A percentile compares a stretch with the other conserved stretches of the same genome.
phyloP scores from a whole-genome alignment of 2,329 filamentous ascomycete species.

The Arthrobotrys iridis region DNA sequence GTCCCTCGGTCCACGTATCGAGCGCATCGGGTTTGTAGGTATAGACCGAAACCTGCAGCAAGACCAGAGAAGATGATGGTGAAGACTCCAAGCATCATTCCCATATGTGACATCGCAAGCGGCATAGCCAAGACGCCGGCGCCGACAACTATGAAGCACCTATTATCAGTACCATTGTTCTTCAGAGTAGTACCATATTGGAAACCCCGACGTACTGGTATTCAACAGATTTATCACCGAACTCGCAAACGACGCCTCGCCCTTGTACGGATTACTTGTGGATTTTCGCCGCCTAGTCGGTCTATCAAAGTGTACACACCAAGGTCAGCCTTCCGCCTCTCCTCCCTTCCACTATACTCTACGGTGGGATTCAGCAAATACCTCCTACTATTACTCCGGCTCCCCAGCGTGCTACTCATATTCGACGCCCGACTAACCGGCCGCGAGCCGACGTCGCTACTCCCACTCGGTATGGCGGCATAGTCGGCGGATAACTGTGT shows the following conservation, averaged over 20 bases:
- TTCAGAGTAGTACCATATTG: background rate
- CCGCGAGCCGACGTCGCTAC: slow-evolving; percentile 27
- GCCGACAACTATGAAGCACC: slow-evolving; percentile 75
- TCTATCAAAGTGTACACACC: slow-evolving; percentile 7
- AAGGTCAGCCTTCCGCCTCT: slow-evolving; percentile 27
- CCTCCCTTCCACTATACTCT: background rate
- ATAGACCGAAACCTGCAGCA: slow-evolving; percentile 90
- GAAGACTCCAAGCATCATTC: slow-evolving; percentile 82
- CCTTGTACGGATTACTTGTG: slow-evolving; percentile 62
- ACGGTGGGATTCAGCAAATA: background rate
- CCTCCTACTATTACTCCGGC: slow-evolving; percentile 50
- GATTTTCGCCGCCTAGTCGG: slow-evolving; percentile 46
- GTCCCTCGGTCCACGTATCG: slow-evolving; percentile 89
- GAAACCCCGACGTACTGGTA: slow-evolving; percentile 79
- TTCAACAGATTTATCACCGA: slow-evolving; percentile 96
- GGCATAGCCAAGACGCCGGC: slow-evolving; percentile 95
- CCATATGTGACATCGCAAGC: slow-evolving; percentile 94
- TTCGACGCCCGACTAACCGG: slow-evolving; percentile 40
- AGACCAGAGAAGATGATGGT: slow-evolving; percentile 92
- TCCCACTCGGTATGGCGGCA: slow-evolving; percentile 27
- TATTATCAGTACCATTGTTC: slow-evolving; percentile 15
- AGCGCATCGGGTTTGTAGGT: slow-evolving; percentile 91
- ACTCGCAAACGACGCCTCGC: slow-evolving; percentile 86
- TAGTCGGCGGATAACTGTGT: slow-evolving; percentile 32
- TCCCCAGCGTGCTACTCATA: slow-evolving; percentile 35